These are phyloP conservation scores for Bryoerythrophyllum caledonicum DNA, from an alignment of 225 moss, liverwort and hornwort species.

Conservation along the genomic window DNA sequence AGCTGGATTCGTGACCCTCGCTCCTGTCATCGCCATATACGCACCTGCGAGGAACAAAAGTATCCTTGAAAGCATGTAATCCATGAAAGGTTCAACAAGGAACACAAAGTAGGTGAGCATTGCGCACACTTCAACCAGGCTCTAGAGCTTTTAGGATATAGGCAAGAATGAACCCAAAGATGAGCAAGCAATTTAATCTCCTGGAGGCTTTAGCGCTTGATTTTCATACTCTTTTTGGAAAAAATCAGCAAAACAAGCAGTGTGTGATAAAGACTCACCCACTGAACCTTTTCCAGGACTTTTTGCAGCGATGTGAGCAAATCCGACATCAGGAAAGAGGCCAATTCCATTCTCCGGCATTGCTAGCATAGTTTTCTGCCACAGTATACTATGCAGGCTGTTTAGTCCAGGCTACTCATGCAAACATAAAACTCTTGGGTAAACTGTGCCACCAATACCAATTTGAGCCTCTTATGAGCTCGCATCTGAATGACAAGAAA, in stretches of 20 bases:
- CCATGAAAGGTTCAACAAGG: background rate
- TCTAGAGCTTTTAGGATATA: too few species aligned
- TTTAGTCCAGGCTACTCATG: background rate
- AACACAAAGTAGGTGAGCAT: background rate
- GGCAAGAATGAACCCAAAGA: background rate
- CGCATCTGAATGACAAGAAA: background rate
- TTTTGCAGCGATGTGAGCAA: conserved; percentile 55
- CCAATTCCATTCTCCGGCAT: conserved; percentile 87
- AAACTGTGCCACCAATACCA: background rate
- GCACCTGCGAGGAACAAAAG: conserved; percentile 42
- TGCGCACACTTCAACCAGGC: too few species aligned
- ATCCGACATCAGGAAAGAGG: conserved; percentile 82
- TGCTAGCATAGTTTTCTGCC: conserved; percentile 68
- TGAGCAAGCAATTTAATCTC: background rate
- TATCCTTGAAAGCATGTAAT: background rate
- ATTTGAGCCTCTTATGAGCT: background rate
- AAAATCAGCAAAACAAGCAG: background rate
- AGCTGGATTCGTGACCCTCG: conserved; percentile 57
- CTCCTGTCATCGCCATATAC: conserved; percentile 69
- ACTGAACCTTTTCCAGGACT: conserved; percentile 71
- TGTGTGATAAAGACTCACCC: conserved; percentile 38
- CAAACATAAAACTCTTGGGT: background rate
- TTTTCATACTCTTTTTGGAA: background rate
- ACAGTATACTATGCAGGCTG: background rate
- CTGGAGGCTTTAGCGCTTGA: background rate